Base-by-base conservation (phyloP, 176 grass and related monocot species). In the Phragmites australis region DNA sequence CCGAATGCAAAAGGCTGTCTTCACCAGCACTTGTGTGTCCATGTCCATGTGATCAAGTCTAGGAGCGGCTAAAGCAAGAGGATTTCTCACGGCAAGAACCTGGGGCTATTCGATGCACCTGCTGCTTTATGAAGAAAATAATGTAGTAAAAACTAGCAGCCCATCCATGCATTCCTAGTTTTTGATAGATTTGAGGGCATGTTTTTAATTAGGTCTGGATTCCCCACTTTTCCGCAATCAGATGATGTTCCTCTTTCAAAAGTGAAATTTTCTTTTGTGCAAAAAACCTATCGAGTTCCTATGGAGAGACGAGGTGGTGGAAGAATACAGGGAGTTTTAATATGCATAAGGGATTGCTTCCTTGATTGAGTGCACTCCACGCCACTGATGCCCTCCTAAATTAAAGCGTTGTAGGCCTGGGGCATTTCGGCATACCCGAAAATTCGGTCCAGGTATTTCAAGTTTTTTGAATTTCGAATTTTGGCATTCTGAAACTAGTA, bases 81-180 rank as follows among this genome's bases (percentile, higher is more conserved):
- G 19, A 32, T 4, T 75, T 17, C 22, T 17, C 23, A n/a, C 72
- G 81, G 61, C 81, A 23, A 45, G 41, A 75, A 83, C 70, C 60
- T 6, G 18, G 26, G 62, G 59, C 18, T 0, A 31, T 66, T 30
- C 39, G 5, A 14, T 27, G 39, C 13, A 49, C 26, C 26, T 31
- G 54, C 19, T 75, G 44, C 11, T 69, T 64, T 29, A 48, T 8
- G 16, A 45, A 6, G 39, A 45, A 5, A 49, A 15, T 9, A 71
- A 32, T n/a, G n/a, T n/a, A n/a, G n/a, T n/a, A n/a, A 25, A 49
- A 50, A 71, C 46, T 32, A 50, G 46, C 44, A 19, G 44, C 7
- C 25, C 43, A 2, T 17, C 44, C 21, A 67, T 42, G 5, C 10
- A 23, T 44, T 16, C n/a, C 65, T 26, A 25, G n/a, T 9, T 68